Evolutionary conservation across 2,329 filamentous ascomycete genomes (phyloP).

Genomic region (Zalaria obscura): DNA sequence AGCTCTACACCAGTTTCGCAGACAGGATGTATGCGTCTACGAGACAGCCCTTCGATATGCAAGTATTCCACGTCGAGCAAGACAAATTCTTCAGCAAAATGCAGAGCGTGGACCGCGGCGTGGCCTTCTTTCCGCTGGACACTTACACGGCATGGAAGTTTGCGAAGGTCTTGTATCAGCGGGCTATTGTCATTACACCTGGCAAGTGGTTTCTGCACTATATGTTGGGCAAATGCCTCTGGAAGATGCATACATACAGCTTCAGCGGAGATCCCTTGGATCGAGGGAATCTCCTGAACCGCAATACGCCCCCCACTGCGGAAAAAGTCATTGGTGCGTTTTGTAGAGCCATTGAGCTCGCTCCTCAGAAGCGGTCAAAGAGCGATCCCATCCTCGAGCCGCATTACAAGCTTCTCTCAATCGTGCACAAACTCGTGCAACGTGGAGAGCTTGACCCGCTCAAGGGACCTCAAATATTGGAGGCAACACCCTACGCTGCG

Average conservation of each 20-base stretch:
- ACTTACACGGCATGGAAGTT: conserved; percentile 51
- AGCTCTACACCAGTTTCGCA: conserved; percentile 55
- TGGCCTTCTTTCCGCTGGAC: conserved; percentile 43
- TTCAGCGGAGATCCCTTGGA: no score
- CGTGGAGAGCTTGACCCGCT: conserved; percentile 31
- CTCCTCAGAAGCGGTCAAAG: conserved; percentile 42
- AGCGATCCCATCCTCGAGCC: conserved; percentile 75
- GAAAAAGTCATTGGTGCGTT: conserved; percentile 5
- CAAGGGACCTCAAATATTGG: conserved; percentile 26
- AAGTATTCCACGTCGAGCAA: conserved; percentile 49
- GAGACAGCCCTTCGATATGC: conserved; percentile 53
- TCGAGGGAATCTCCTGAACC: neutral
- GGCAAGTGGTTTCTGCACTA: conserved; percentile 54
- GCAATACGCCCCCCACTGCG: neutral
- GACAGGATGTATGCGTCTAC: conserved; percentile 55
- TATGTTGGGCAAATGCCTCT: conserved; percentile 56
- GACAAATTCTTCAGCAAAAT: conserved; percentile 46
- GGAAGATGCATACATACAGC: conserved; percentile 46
- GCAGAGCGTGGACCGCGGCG: conserved; percentile 41
- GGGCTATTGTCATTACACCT: conserved; percentile 43
- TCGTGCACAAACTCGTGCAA: conserved; percentile 67
- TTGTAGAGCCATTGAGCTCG: conserved; percentile 39
- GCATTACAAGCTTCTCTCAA: conserved; percentile 77
- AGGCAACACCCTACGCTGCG: conserved; percentile 40
- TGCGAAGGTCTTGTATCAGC: conserved; percentile 45